phyloP scores from a whole-genome alignment of 768 basidiomycete species.

The Hortiboletus flavorubellus region DNA sequence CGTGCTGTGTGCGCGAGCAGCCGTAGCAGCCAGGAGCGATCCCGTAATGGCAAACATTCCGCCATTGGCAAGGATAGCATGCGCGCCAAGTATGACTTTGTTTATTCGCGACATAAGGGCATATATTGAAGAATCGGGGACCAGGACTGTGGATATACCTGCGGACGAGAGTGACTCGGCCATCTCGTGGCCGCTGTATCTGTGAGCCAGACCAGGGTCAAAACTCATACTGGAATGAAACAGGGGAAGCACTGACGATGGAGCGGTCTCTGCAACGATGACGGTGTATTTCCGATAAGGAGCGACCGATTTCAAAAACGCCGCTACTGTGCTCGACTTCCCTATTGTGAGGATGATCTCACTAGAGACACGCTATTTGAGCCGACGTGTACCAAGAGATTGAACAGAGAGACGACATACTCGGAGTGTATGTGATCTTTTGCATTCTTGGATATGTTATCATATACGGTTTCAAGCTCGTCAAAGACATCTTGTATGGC shows the following conservation, averaged over 20 bases:
- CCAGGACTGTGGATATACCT: slow-evolving; percentile 89
- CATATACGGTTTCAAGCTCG: slow-evolving; percentile 93
- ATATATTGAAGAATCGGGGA: slow-evolving; percentile 94
- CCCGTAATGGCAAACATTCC: slow-evolving; percentile 91
- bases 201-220: slow-evolving; percentile 28
- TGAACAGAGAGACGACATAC: slow-evolving; percentile 45
- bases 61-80: slow-evolving; percentile 95
- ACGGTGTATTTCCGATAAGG: slow-evolving; percentile 92
- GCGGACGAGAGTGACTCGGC: slow-evolving; percentile 75
- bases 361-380: slow-evolving; percentile 38
- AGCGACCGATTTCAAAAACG: slow-evolving; percentile 88
- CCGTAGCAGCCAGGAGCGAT: slow-evolving; percentile 78
- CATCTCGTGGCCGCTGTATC: slow-evolving; percentile 83
- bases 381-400: not conserved
- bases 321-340: slow-evolving; percentile 90
- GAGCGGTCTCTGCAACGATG: slow-evolving; percentile 93
- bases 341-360: slow-evolving; percentile 95
- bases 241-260: slow-evolving; percentile 57
- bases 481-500: slow-evolving; percentile 96
- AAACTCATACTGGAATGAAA: slow-evolving; percentile 1
- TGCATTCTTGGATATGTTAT: slow-evolving; percentile 90
- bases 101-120: slow-evolving; percentile 96
- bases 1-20: slow-evolving; percentile 85
- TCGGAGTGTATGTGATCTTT: slow-evolving; percentile 98
- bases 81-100: slow-evolving; percentile 93